Conservation (phyloP, 805 yeast genomes). For the Saturnispora dispora region DNA sequence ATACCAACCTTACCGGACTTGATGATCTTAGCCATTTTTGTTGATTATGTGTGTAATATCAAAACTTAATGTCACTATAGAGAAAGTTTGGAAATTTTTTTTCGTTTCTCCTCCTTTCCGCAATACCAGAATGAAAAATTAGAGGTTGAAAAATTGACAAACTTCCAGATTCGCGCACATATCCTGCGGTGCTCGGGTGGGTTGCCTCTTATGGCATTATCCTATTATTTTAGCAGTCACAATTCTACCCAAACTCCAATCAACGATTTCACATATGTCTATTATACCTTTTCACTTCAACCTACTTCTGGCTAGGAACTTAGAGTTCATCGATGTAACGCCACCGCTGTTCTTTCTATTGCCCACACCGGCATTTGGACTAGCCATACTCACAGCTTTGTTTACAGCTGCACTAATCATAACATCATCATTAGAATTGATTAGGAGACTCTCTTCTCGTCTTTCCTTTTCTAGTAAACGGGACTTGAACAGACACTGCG, state of each 20-base stretch:
- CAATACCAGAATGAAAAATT: not conserved
- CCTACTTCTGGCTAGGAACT: constrained; percentile 48
- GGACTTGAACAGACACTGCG: constrained; percentile 41
- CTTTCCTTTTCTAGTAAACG: constrained; percentile 42
- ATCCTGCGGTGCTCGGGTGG: constrained; percentile 4
- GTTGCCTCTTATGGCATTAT: not conserved
- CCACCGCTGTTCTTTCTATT: constrained; percentile 7
- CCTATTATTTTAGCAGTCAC: not conserved
- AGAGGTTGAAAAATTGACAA: not conserved
- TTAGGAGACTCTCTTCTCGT: constrained; percentile 26
- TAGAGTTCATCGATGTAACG: constrained; percentile 52
- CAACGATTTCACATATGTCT: not conserved
- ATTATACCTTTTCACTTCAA: constrained; percentile 27
- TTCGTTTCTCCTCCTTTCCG: not conserved
- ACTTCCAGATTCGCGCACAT: not conserved
- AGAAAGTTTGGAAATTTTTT: not conserved
- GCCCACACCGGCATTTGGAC: constrained; percentile 12
- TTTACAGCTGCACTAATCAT: constrained; percentile 30
- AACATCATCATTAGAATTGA: constrained; percentile 28
- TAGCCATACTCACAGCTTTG: constrained; percentile 23
- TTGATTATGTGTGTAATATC: constrained; percentile 11
- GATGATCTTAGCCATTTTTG: constrained; percentile 93
- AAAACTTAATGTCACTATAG: not conserved
- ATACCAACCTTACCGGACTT: constrained; percentile 99
- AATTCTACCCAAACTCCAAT: not conserved